A percentile compares a stretch with the other conserved stretches of the same genome.
Evolutionary conservation across 73 alveolate species (phyloP).

Genomic region (Paramecium octaurelia): DNA sequence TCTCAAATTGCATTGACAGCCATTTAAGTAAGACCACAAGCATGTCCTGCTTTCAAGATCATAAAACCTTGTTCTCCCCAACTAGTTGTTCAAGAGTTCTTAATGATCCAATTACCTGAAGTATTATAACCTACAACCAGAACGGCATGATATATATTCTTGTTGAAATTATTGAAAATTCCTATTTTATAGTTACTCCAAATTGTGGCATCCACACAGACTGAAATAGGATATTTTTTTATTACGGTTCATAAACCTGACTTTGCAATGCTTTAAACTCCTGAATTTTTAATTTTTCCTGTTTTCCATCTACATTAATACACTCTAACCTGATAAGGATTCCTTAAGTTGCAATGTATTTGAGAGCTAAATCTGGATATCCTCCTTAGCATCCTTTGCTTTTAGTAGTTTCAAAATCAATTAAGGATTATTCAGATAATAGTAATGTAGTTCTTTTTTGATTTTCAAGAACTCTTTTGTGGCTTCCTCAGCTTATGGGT

Average conservation of each 20-base stretch:
- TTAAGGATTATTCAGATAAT: constrained; percentile 61
- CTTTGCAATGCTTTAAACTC: background rate
- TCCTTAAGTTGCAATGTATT: constrained; percentile 15
- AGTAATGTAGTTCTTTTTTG: background rate
- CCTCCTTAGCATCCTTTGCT: constrained; percentile 69
- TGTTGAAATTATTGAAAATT: constrained; percentile 18
- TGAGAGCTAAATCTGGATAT: constrained; percentile 23
- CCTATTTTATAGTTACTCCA: constrained; percentile 70
- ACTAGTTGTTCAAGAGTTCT: constrained; percentile 40
- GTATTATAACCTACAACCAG: constrained; percentile 74
- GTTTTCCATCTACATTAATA: background rate
- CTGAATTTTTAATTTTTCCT: background rate
- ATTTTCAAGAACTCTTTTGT: constrained; percentile 49
- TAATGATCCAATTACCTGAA: constrained; percentile 44
- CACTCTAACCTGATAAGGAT: constrained; percentile 54
- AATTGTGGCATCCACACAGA: constrained; percentile 59
- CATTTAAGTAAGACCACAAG: constrained; percentile 51
- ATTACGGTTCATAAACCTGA: background rate
- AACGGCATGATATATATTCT: constrained; percentile 75
- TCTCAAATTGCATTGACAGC: background rate
- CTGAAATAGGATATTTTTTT: constrained; percentile 47
- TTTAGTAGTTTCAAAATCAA: constrained; percentile 57
- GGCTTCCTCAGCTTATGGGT: background rate
- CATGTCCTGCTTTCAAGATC: constrained; percentile 32
- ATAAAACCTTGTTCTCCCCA: constrained; percentile 59